Conservation (phyloP, 73 alveolate species). For the Paramecium sonneborni region DNA sequence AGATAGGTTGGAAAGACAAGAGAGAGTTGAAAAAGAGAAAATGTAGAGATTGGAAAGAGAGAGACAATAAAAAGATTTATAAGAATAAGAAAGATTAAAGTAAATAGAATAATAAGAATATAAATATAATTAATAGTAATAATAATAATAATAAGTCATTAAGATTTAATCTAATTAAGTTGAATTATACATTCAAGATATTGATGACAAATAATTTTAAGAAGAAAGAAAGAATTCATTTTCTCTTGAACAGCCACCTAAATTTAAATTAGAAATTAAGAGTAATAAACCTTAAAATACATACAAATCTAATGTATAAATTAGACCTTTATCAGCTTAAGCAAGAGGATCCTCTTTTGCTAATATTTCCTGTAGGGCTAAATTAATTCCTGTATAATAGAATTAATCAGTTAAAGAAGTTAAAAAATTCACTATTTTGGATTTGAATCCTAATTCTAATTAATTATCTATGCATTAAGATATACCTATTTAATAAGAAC, state of each 20-base stretch:
- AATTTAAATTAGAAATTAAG: background rate
- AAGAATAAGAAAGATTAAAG: conserved; percentile 8
- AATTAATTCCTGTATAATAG: background rate
- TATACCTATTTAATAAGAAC: background rate
- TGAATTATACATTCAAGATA: background rate
- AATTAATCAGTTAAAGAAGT: conserved; percentile 44
- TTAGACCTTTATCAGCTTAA: conserved; percentile 54
- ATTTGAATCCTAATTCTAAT: background rate
- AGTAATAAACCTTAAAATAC: background rate
- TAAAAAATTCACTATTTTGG: conserved; percentile 33
- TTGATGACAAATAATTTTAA: background rate
- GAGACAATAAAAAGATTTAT: background rate
- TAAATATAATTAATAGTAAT: background rate
- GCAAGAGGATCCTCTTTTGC: conserved; percentile 51
- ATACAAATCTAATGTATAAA: background rate
- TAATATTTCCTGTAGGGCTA: conserved; percentile 20
- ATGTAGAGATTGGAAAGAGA: background rate
- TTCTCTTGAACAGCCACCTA: background rate
- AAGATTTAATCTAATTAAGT: background rate
- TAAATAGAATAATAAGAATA: background rate
- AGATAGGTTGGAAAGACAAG: background rate
- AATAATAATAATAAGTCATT: background rate
- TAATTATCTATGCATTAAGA: conserved; percentile 9
- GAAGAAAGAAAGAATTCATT: conserved; percentile 23
- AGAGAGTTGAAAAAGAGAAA: background rate